Evolutionary conservation across 257 asterid genomes (phyloP).

Genomic region (Fraxinus anomala): DNA sequence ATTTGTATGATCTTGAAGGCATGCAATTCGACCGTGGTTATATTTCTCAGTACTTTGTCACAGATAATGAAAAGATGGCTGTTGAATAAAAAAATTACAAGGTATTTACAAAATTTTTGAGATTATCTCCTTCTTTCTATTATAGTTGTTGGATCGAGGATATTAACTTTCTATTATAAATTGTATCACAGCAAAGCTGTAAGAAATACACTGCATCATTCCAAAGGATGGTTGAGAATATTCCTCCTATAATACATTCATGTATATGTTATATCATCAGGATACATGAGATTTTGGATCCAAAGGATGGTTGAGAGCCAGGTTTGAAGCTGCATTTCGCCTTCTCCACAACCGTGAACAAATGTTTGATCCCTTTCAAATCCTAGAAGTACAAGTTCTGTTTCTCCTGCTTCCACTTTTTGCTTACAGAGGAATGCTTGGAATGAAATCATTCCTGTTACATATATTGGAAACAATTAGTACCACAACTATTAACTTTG

Average conservation of each 20-base stretch:
- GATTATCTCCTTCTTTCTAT: background rate
- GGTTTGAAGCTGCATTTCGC: slow-evolving; percentile 86
- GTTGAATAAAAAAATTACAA: slow-evolving; percentile 45
- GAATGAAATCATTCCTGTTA: background rate
- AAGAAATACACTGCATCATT: too few relatives aligned
- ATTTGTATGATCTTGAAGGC: slow-evolving; percentile 40
- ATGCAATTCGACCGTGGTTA: slow-evolving; percentile 51
- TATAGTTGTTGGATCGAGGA: background rate
- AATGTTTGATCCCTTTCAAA: slow-evolving; percentile 82
- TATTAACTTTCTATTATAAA: background rate
- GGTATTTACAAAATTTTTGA: slow-evolving; percentile 17
- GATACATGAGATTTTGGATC: slow-evolving; percentile 47
- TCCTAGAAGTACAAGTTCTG: slow-evolving; percentile 62
- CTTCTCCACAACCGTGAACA: slow-evolving; percentile 96
- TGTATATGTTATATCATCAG: too few relatives aligned
- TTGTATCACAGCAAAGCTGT: too few relatives aligned
- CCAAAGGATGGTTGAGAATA: too few relatives aligned
- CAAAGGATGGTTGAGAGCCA: slow-evolving; percentile 82
- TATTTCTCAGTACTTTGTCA: slow-evolving; percentile 43
- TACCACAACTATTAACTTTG: background rate
- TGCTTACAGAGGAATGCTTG: background rate
- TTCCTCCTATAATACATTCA: too few relatives aligned
- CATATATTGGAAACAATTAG: background rate
- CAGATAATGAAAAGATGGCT: slow-evolving; percentile 43
- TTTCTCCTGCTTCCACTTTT: slow-evolving; percentile 15